Conservation (phyloP, 1,284 basidiomycete genomes). For the Melampsora larici-populina region DNA sequence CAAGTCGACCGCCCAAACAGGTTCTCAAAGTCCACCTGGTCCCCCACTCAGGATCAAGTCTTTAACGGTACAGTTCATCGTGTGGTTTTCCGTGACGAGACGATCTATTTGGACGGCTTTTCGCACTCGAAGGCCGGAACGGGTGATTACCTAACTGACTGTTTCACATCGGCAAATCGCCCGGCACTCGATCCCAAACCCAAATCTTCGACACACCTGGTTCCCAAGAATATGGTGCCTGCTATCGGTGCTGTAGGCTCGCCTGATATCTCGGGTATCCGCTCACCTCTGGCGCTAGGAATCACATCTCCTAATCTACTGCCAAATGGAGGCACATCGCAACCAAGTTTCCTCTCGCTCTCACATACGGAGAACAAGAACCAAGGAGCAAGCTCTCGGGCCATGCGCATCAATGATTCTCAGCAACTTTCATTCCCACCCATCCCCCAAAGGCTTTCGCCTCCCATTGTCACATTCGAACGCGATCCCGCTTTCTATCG, state of each 20-base stretch:
- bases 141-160: slow-evolving; percentile 56
- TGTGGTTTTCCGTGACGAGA: slow-evolving; percentile 87
- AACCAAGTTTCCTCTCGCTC: slow-evolving; percentile 9
- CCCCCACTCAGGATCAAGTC: slow-evolving; percentile 69
- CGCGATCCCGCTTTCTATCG: slow-evolving; percentile 65
- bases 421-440: slow-evolving; percentile 48
- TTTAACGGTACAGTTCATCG: slow-evolving; percentile 73
- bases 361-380: slow-evolving; percentile 7
- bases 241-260: slow-evolving; percentile 40
- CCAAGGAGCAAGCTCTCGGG: background rate
- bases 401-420: slow-evolving; percentile 46
- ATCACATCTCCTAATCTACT: slow-evolving; percentile 38
- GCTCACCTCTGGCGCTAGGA: slow-evolving; percentile 35
- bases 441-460: slow-evolving; percentile 59
- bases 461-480: slow-evolving; percentile 41
- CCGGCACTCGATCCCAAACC: slow-evolving; percentile 6
- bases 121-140: slow-evolving; percentile 76
- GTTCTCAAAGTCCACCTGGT: slow-evolving; percentile 69
- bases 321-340: slow-evolving; percentile 39
- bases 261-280: slow-evolving; percentile 49
- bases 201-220: background rate
- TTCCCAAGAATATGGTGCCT: slow-evolving; percentile 54
- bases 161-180: background rate
- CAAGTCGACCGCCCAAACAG: slow-evolving; percentile 73
- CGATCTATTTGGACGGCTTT: slow-evolving; percentile 83